These are phyloP conservation scores for Scolecobasidium constrictum DNA, from an alignment of 2,329 filamentous ascomycete genomes.

Conservation along the genomic window DNA sequence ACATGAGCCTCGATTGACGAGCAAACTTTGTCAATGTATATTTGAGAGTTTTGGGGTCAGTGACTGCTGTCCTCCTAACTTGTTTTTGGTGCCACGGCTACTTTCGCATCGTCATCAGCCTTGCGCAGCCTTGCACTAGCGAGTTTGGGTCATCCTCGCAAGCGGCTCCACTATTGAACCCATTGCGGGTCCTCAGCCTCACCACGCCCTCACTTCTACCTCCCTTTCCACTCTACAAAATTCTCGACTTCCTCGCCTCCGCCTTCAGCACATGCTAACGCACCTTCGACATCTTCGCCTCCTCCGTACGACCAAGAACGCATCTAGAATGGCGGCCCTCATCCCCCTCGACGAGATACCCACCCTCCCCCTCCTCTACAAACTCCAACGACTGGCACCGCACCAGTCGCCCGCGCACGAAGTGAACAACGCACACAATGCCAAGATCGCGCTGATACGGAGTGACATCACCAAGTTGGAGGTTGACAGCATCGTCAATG, in stretches of 20 bases:
- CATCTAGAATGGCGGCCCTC: constrained; percentile 12
- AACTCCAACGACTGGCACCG: constrained; percentile 37
- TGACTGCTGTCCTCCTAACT: too few species aligned
- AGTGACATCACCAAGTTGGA: constrained; percentile 73
- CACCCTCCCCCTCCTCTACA: constrained; percentile 56
- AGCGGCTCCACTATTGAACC: too few species aligned
- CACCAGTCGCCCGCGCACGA: constrained; percentile 16
- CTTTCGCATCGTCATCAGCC: too few species aligned
- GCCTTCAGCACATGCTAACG: neutral
- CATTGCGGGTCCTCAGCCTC: too few species aligned
- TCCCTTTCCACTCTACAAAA: too few species aligned
- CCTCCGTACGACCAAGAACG: neutral
- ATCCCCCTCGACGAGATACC: constrained; percentile 46
- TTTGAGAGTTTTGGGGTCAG: too few species aligned
- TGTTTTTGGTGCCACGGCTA: too few species aligned
- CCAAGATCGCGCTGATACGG: constrained; percentile 57
- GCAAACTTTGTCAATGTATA: too few species aligned
- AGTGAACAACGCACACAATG: constrained; percentile 49
- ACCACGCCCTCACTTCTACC: too few species aligned
- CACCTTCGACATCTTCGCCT: neutral
- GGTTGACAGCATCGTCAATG: constrained; percentile 83
- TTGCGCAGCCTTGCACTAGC: too few species aligned
- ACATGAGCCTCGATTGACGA: too few species aligned
- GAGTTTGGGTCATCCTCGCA: too few species aligned
- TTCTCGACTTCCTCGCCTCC: neutral